These are phyloP conservation scores for Metschnikowia sp. DNA, from an alignment of 805 yeast genomes.

Conservation along the genomic window DNA sequence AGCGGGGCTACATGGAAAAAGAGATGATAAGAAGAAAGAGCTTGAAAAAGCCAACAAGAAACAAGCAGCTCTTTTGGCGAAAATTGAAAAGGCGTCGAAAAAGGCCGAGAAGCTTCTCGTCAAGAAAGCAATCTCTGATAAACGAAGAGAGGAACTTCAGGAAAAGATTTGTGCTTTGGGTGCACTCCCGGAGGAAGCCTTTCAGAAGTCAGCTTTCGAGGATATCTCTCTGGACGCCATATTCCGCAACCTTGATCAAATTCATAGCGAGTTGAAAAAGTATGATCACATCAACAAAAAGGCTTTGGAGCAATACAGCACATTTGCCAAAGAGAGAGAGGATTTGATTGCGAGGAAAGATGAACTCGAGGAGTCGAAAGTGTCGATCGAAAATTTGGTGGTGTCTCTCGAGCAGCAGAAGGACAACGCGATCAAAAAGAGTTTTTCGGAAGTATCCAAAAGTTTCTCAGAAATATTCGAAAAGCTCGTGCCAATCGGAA, in stretches of 20 bases:
- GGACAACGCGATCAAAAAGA: slow-evolving; percentile 73
- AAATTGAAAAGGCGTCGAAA: slow-evolving; percentile 60
- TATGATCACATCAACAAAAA: slow-evolving; percentile 82
- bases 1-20: slow-evolving; percentile 21
- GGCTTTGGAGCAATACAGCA: slow-evolving; percentile 79
- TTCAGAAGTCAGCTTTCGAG: slow-evolving; percentile 41
- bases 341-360: slow-evolving; percentile 60
- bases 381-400: slow-evolving; percentile 71
- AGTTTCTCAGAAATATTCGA: slow-evolving; percentile 76
- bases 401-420: slow-evolving; percentile 70
- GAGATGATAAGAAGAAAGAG: slow-evolving; percentile 32
- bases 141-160: slow-evolving; percentile 69
- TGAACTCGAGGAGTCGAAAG: slow-evolving; percentile 68
- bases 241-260: slow-evolving; percentile 48
- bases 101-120: slow-evolving; percentile 62
- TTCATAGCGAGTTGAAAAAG: slow-evolving; percentile 55
- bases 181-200: slow-evolving; percentile 84
- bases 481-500: slow-evolving; percentile 78
- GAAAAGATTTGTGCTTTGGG: slow-evolving; percentile 78
- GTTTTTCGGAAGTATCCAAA: slow-evolving; percentile 72
- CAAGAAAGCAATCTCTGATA: slow-evolving; percentile 54
- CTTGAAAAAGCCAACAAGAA: slow-evolving; percentile 52
- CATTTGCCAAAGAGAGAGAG: slow-evolving; percentile 69
- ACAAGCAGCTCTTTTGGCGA: slow-evolving; percentile 51
- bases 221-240: slow-evolving; percentile 49